Evolutionary conservation across 1,284 basidiomycete species (phyloP), one percentile per base, ranked within the genome.

Genomic region (Microbotryum saponariae): DNA sequence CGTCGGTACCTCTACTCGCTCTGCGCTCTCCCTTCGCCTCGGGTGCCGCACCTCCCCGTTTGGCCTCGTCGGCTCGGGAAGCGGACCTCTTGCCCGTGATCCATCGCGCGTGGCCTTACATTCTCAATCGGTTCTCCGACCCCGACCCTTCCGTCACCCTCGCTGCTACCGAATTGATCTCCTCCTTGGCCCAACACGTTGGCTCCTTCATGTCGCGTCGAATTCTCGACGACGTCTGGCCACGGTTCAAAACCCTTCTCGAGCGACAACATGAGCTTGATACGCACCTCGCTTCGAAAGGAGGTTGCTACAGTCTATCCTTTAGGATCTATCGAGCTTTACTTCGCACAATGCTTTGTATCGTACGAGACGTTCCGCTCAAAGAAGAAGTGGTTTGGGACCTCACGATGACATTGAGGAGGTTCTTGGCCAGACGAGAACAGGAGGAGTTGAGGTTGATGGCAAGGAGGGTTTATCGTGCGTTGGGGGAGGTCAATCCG

Each of bases 181-280:
- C 88, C 63, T 76, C 82, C 0, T 78, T 97, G 29, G 81, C 83
- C 0, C 76, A 71, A 44, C 79, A 87, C 67, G 82, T 85, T 23
- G 91, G 91, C 18, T 82, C 82, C 56, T 93, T 89, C 76, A 90
- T 96, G 87, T 82, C 81, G 52, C 79, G 83, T 33, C 79, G 87
- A 55, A 81, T 96, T 21, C 86, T 90, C 81, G 88, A 93, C 66
- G 88, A 94, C 67, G 82, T 90, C 20, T 94, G 91, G 91, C 92
- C 92, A 2, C 82, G 81, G 31, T 88, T 93, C 71, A 78, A 77
- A 47, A 72, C 68, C 5, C 78, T 92, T 60, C 37, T 62, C 31
- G 89, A 92, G 70, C 72, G 77, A 31, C 74, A 77, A 23, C 87
- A 76, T 61, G 88, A 89, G 0, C 77, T 92, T 21, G 77, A 83